Base-by-base conservation (phyloP, 805 yeast genomes). In the Priceomyces melissophilus region DNA sequence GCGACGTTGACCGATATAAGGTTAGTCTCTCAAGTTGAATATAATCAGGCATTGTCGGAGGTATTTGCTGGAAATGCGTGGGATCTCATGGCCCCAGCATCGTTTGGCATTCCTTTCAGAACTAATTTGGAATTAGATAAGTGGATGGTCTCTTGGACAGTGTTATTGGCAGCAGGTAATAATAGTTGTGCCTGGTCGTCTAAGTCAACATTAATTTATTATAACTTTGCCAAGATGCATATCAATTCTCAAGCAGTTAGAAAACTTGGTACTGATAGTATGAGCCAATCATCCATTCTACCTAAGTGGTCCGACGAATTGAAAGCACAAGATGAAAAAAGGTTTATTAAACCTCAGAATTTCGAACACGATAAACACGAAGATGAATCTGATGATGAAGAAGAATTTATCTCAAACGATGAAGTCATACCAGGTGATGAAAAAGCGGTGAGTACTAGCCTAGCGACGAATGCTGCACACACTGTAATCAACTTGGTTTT, bases 61-160 rank as follows among this genome's bases (percentile, higher is more conserved):
- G 79, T 81, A 0, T 78, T 82, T 45, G 65, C 60, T 38, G 82
- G 81, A 2, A 68, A 75, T 46, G 80, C 82, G 0, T 78, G 85
- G 84, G 81, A 75, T 40, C 55, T 79, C 14, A 57, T 82, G 30
- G 65, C 77, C 0, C 87, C 87, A 0, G 65, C 79, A 2, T 64
- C 77, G 1, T 76, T 82, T 55, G 89, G 89, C 0, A 69, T 82
- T 8, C 87, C 87, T 0, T 82, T 84, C 54, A 77, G 75, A 48
- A 73, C 81, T 5, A 82, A 82, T 53, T 58, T 82, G 42, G 86
- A 81, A 43, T 60, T 82, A 29, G 89, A 82, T 52, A 80, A 76
- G 57, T 82, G 89, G 89, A 82, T 82, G 87, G 86, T 82, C 3
- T 81, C 82, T 14, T 82, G 89, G 89, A 80, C 89, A 0, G 85